phyloP scores from a whole-genome alignment of 2,329 filamentous ascomycete genomes.

The Ceratocystis variospora region DNA sequence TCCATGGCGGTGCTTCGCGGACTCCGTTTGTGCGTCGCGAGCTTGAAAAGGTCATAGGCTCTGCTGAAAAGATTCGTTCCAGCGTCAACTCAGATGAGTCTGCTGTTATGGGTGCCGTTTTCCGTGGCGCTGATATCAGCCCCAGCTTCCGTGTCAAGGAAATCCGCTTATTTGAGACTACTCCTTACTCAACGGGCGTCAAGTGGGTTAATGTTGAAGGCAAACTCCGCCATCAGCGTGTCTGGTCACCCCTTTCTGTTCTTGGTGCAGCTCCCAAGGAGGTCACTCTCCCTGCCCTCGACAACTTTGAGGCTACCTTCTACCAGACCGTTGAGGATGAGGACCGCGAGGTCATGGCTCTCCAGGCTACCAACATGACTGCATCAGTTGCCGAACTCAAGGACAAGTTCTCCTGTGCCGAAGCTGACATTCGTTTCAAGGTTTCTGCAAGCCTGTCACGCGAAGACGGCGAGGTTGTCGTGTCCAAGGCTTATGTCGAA shows the following conservation, averaged over 20 bases:
- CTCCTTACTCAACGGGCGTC: slow-evolving; percentile 59
- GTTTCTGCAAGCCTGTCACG: slow-evolving; percentile 59
- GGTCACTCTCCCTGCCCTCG: slow-evolving; percentile 64
- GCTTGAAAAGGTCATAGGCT: slow-evolving; percentile 62
- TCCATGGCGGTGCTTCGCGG: slow-evolving; percentile 78
- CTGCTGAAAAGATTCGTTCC: slow-evolving; percentile 64
- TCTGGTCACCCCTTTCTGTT: slow-evolving; percentile 67
- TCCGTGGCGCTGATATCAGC: slow-evolving; percentile 82
- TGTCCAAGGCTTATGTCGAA: slow-evolving; percentile 62
- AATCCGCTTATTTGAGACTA: slow-evolving; percentile 67
- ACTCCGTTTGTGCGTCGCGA: slow-evolving; percentile 90
- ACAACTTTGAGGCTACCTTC: slow-evolving; percentile 69
- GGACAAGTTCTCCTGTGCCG: slow-evolving; percentile 62
- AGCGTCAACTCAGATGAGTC: slow-evolving; percentile 97
- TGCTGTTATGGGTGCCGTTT: slow-evolving; percentile 88
- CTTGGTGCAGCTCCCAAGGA: slow-evolving; percentile 68
- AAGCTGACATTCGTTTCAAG: slow-evolving; percentile 66
- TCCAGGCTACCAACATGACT: slow-evolving; percentile 77
- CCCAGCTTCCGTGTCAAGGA: slow-evolving; percentile 97
- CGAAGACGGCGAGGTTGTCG: slow-evolving; percentile 65
- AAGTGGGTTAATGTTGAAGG: slow-evolving; percentile 57
- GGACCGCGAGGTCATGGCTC: slow-evolving; percentile 48
- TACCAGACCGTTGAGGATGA: slow-evolving; percentile 53
- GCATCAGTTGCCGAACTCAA: slow-evolving; percentile 65
- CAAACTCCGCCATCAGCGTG: slow-evolving; percentile 62